phyloP scores from a whole-genome alignment of 257 asterid species.

The Scutellaria minor region DNA sequence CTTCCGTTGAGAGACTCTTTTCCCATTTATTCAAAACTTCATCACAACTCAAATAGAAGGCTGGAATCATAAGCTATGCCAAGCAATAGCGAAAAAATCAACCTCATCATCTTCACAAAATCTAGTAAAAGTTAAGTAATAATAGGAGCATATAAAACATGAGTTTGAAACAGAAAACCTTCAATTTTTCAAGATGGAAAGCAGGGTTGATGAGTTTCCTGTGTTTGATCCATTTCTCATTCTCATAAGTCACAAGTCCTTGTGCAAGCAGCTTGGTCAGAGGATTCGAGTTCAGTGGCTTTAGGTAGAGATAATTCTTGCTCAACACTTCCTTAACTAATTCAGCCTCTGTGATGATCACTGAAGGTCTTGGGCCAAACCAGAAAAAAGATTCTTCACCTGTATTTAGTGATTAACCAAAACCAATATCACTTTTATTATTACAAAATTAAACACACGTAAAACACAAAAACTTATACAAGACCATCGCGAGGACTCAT shows the following conservation, averaged over 20 bases:
- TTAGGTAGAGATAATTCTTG: constrained; percentile 41
- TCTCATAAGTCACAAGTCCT: constrained; percentile 26
- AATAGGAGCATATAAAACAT: not conserved
- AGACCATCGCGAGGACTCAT: no score
- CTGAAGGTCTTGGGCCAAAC: constrained; percentile 58
- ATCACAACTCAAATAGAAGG: constrained; percentile 46
- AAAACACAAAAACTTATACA: no score
- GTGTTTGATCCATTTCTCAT: constrained; percentile 63
- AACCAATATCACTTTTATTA: no score
- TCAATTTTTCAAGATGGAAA: constrained; percentile 58
- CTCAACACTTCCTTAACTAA: constrained; percentile 49
- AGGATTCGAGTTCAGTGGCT: constrained; percentile 34
- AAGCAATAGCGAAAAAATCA: constrained; percentile 21
- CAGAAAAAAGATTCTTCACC: constrained; percentile 53
- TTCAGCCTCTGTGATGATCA: constrained; percentile 50
- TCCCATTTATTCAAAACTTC: constrained; percentile 55
- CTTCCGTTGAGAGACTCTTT: constrained; percentile 36
- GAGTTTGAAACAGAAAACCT: constrained; percentile 34
- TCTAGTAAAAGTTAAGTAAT: not conserved
- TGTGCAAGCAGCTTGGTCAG: constrained; percentile 21
- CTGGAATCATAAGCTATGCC: constrained; percentile 57
- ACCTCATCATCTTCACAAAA: not conserved
- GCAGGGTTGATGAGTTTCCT: constrained; percentile 62
- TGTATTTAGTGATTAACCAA: constrained; percentile 28
- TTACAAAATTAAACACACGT: no score